Evolutionary conservation across 257 asterid species (phyloP), one percentile per base, ranked within the genome.

Genomic region (Echites panduratus): DNA sequence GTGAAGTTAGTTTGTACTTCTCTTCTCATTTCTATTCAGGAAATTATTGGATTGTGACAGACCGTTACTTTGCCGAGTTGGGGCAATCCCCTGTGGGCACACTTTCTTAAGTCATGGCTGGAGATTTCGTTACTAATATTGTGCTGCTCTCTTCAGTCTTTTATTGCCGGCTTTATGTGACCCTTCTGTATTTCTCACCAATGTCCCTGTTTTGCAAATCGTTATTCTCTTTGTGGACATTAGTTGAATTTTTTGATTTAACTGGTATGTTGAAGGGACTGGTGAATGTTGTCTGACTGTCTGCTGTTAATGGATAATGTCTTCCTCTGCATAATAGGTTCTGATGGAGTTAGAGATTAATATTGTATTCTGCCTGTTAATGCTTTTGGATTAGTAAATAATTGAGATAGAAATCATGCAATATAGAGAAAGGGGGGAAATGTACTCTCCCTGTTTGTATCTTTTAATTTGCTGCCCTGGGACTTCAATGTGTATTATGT

Each of bases 21-120:
- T 63, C 41, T 69, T 64, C 19, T 70, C 26, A 50, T 38, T 69
- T 54, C 20, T 12, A 43, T 35, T 41, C 32, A 9, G 63, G 70
- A 70, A 68, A 68, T 57, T 61, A 68, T 57, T 75, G 69, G 54
- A 29, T 69, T 20, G 24, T 38, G 29, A 68, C 43, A 20, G 66
- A 44, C 64, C 19, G 62, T 43, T 66, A 22, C 6, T 56, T 27
- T 47, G 3, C 67, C 73, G 35, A 26, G 40, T 69, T 9, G 24
- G 50, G 40, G 53, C 32, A 20, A 43, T 47, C 10, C 35, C 70
- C 16, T 56, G 27, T 26, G 79, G 66, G 48, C 20, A 17, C 71
- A 20, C 26, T 27, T 58, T 62, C 65, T 26, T 50, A 69, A 69
- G 20, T 61, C 56, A 35, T 62, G 24, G 10, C 52, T n/a, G 16